A percentile compares a stretch with the other conserved stretches of the same genome.
Conservation (phyloP, 2,329 filamentous ascomycete genomes). For the Trichoderma polysporum region DNA sequence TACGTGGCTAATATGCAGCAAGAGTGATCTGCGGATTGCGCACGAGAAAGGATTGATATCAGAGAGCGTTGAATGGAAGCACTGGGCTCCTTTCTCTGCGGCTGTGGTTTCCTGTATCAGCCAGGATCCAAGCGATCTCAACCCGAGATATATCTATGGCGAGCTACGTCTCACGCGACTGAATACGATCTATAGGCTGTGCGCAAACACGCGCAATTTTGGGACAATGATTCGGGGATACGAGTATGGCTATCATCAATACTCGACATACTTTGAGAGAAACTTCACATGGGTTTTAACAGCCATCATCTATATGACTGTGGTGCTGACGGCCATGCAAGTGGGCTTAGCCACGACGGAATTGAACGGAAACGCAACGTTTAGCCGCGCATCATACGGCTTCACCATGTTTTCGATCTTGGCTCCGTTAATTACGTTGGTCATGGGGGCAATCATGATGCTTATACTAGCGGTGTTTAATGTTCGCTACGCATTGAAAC, state of each 20-base stretch:
- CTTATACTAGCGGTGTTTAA: not conserved
- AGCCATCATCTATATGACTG: constrained; percentile 41
- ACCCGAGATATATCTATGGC: constrained; percentile 1
- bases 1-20: constrained; percentile 5
- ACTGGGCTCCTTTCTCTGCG: constrained; percentile 10
- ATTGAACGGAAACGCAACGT: constrained; percentile 34
- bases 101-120: not conserved
- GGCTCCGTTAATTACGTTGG: not conserved
- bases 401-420: constrained; percentile 47
- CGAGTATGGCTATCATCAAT: constrained; percentile 7
- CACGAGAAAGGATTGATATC: not conserved
- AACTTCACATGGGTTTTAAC: constrained; percentile 43
- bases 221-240: not conserved
- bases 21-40: constrained; percentile 8
- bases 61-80: not conserved
- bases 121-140: not conserved
- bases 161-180: not conserved
- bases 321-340: constrained; percentile 50
- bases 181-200: not conserved
- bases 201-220: not conserved
- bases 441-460: not conserved
- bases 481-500: not conserved
- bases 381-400: constrained; percentile 44
- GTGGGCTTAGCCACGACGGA: constrained; percentile 40
- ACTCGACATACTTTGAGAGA: constrained; percentile 24